These are phyloP conservation scores for Quercus robur DNA, from an alignment of 306 rosid species.

Conservation along the genomic window DNA sequence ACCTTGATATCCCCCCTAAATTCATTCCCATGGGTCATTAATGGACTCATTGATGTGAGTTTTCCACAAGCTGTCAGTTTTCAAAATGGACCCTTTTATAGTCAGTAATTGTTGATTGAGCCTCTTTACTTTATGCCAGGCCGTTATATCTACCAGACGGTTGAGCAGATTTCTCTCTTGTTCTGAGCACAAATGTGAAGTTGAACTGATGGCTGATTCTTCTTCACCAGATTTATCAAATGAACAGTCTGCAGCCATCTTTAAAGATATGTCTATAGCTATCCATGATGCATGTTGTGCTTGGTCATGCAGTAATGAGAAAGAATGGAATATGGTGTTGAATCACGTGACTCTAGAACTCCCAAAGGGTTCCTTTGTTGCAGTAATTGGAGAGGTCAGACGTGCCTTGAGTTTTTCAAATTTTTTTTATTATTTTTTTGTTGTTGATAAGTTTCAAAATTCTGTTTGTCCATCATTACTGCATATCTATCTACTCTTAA, in stretches of 20 bases:
- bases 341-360: conserved; percentile 61
- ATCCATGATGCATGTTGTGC: conserved; percentile 65
- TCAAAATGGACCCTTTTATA: background rate
- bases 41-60: conserved; percentile 96
- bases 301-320: conserved; percentile 76
- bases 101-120: conserved; percentile 1
- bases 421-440: background rate
- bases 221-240: conserved; percentile 28
- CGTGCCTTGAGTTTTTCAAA: conserved; percentile 10
- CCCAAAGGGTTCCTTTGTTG: conserved; percentile 72
- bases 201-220: conserved; percentile 34
- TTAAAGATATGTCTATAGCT: conserved; percentile 49
- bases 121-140: conserved; percentile 44
- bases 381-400: conserved; percentile 85
- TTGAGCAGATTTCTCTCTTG: conserved; percentile 80
- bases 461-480: background rate
- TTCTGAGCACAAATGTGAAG: conserved; percentile 44
- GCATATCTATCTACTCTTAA: background rate
- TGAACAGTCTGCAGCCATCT: conserved; percentile 36
- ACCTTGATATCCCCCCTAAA: conserved; percentile 87
- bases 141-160: conserved; percentile 69
- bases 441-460: background rate
- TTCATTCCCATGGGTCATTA: conserved; percentile 98
- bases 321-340: conserved; percentile 49
- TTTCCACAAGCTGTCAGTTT: conserved; percentile 9